phyloP scores from a whole-genome alignment of 179 eudicot genomes.

The Patellifolia procumbens region DNA sequence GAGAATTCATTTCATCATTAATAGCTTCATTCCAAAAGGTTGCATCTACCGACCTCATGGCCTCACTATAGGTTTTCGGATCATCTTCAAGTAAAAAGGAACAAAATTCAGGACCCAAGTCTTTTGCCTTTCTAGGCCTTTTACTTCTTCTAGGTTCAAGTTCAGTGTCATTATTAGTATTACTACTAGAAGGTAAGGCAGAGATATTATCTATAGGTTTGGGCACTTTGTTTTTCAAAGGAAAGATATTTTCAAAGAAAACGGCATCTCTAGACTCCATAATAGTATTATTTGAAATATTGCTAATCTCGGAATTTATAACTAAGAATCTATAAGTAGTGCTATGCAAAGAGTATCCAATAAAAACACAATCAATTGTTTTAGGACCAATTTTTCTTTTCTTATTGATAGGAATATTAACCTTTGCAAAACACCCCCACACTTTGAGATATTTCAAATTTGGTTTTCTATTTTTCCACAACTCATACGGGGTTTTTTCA shows the following conservation, averaged over 20 bases:
- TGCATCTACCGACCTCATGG: not conserved
- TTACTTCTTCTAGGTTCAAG: conserved; percentile 1
- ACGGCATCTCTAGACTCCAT: conserved; percentile 5
- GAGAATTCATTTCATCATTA: not conserved
- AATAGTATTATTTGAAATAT: conserved; percentile 8
- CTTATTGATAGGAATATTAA: not conserved
- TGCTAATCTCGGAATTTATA: not conserved
- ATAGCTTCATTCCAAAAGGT: no score
- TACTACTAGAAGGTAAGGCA: not conserved
- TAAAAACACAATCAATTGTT: not conserved
- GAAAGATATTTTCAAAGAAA: not conserved
- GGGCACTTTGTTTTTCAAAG: not conserved
- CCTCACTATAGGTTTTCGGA: not conserved
- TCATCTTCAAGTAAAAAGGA: not conserved
- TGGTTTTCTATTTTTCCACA: not conserved
- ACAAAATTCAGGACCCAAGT: not conserved
- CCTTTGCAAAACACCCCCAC: not conserved
- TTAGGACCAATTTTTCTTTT: not conserved
- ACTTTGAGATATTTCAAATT: not conserved
- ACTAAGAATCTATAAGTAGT: not conserved
- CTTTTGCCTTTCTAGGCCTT: not conserved
- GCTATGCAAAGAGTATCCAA: not conserved
- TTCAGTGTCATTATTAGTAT: not conserved
- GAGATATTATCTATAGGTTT: not conserved
- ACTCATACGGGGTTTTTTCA: not conserved